phyloP scores from a whole-genome alignment of 2,329 filamentous ascomycete species.

The Aureobasidium zeae region DNA sequence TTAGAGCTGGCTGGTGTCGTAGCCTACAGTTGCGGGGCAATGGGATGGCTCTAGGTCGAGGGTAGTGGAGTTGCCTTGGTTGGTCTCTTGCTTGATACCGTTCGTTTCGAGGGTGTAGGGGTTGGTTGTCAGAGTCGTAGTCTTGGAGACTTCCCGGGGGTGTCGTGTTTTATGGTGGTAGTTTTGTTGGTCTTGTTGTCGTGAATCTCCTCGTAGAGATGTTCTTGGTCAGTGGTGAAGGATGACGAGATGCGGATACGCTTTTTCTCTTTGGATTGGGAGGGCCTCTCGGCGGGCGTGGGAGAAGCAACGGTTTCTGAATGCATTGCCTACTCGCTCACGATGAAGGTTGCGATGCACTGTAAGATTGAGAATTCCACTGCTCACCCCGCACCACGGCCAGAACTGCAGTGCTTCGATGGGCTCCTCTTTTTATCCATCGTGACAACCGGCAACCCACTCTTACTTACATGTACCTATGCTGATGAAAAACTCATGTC shows the following conservation, averaged over 20 bases:
- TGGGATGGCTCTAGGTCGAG: constrained; percentile 18
- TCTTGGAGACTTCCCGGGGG: constrained; percentile 26
- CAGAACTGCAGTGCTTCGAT: too few relatives aligned
- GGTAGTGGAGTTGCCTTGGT: constrained; percentile 5
- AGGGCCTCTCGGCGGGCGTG: background rate
- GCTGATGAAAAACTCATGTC: too few relatives aligned
- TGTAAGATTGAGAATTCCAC: too few relatives aligned
- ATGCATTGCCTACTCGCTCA: background rate
- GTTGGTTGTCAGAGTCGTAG: constrained; percentile 29
- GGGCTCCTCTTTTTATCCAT: too few relatives aligned
- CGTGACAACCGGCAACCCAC: too few relatives aligned
- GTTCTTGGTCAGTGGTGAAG: constrained; percentile 23
- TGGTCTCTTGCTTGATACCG: constrained; percentile 25
- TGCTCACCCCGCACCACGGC: too few relatives aligned
- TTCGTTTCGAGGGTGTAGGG: constrained; percentile 28
- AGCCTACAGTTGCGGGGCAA: constrained; percentile 20
- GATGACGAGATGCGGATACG: constrained; percentile 16
- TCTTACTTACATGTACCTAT: too few relatives aligned
- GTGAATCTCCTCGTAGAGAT: constrained; percentile 31
- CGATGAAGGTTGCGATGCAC: too few relatives aligned
- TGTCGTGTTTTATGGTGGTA: constrained; percentile 29
- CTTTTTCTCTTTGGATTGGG: too few relatives aligned
- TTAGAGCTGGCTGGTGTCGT: constrained; percentile 29
- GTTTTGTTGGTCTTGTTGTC: constrained; percentile 30
- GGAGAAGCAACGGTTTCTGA: background rate